A percentile compares a stretch with the other conserved stretches of the same genome.
phyloP scores from a whole-genome alignment of 2,329 filamentous ascomycete genomes.

The Alternaria alternata region DNA sequence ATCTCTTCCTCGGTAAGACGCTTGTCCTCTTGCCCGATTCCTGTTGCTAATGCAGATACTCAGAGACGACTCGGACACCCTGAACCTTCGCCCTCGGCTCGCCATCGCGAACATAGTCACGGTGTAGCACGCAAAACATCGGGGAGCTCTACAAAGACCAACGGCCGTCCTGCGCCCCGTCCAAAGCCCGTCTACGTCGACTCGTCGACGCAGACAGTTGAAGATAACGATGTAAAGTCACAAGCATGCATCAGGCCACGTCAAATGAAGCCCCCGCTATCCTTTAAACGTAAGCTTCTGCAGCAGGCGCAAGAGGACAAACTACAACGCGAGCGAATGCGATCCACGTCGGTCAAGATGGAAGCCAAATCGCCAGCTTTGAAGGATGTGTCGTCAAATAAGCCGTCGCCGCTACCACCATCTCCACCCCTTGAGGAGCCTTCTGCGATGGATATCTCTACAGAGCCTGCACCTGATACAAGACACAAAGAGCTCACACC shows the following conservation, averaged over 20 bases:
- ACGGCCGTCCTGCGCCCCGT: slow-evolving; percentile 35
- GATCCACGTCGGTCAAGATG: slow-evolving; percentile 47
- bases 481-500: slow-evolving; percentile 34
- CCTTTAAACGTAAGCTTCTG: slow-evolving; percentile 50
- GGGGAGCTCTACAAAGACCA: slow-evolving; percentile 52
- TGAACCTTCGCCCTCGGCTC: slow-evolving; percentile 48
- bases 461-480: slow-evolving; percentile 27
- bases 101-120: slow-evolving; percentile 46
- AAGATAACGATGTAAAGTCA: slow-evolving; percentile 18
- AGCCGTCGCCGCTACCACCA: slow-evolving; percentile 41
- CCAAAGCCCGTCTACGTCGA: slow-evolving; percentile 46
- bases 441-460: slow-evolving; percentile 38
- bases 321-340: slow-evolving; percentile 46
- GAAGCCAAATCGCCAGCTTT: slow-evolving; percentile 45
- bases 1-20: slow-evolving; percentile 53
- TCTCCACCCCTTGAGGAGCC: slow-evolving; percentile 36
- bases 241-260: slow-evolving; percentile 24
- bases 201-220: slow-evolving; percentile 46
- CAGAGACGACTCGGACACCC: slow-evolving; percentile 50
- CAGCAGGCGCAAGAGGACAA: slow-evolving; percentile 50
- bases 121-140: slow-evolving; percentile 48
- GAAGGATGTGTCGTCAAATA: slow-evolving; percentile 43
- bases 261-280: slow-evolving; percentile 42
- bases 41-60: slow-evolving; percentile 28
- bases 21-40: slow-evolving; percentile 20